Base-by-base conservation (phyloP, 768 basidiomycete genomes). In the Gymnopilus dilepis region DNA sequence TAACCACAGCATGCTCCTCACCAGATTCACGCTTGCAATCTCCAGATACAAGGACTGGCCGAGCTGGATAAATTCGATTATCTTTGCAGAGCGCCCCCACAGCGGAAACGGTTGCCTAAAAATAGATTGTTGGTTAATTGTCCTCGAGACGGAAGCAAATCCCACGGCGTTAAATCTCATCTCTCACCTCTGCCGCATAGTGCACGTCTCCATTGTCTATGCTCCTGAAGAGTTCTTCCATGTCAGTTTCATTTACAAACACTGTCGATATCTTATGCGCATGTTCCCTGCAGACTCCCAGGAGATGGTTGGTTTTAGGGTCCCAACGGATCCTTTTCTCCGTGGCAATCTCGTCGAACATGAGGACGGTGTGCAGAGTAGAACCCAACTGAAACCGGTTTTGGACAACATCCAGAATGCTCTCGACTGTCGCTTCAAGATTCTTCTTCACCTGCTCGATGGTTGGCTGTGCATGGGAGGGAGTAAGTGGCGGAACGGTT, bases 1-100 rank as follows among this genome's bases (percentile, higher is more conserved):
- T 52, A 1, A 70, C 38, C 1, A 33, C 5, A 0, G 65, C 55
- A 58, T 74, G 70, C 21, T 72, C 63, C 4, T 48, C 38, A 0
- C 71, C 72, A 19, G 65, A 62, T 65, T 75, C 73, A 0, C 55
- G 54, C 56, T 76, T 76, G 58, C 72, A 74, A 24, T 70, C 69
- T 1, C 72, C 72, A 7, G 74, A 77, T 9, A 74, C 50, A 0
- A 74, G 62, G 4, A 73, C 58, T 0, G 73, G 65, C 1, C 70
- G 64, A 3, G 67, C 71, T 52, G 67, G 30, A 50, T 75, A 75
- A 1, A 73, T 34, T 0, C 67, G 54, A 17, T 61, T 57, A n/a
- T 77, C 62, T 4, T 69, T 58, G 51, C 64, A 64, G 1, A 77
- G 59, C 13, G 73, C 40, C 0, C 74, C 73, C 0, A 75, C n/a